Evolutionary conservation across 495 filamentous ascomycete genomes (phyloP).

Genomic region (Neurospora hispaniola): DNA sequence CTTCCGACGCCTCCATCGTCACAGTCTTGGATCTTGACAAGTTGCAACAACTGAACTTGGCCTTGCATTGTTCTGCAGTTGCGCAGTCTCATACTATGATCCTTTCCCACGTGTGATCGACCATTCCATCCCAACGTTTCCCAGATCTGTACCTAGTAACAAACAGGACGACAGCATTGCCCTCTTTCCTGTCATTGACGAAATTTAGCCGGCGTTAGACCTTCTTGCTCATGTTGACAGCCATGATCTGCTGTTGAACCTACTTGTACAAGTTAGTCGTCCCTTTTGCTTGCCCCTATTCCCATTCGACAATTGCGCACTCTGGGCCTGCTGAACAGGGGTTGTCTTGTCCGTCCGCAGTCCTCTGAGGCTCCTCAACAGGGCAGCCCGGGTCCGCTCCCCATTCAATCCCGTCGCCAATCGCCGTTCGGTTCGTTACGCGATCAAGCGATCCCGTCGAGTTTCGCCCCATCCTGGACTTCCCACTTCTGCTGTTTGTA

Average conservation of each 20-base stretch:
- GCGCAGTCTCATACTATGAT: too few species aligned
- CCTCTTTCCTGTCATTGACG: neutral
- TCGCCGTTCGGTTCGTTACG: neutral
- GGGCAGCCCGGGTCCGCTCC: neutral
- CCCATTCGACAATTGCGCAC: neutral
- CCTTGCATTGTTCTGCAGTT: neutral
- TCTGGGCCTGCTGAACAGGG: neutral
- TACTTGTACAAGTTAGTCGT: neutral
- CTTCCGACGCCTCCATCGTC: neutral
- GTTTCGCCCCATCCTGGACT: conserved; percentile 8
- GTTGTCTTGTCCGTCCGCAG: neutral
- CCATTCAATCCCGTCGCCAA: neutral
- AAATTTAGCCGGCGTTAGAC: neutral
- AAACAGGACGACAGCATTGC: neutral
- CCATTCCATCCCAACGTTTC: neutral
- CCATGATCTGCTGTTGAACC: neutral
- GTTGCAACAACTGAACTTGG: neutral
- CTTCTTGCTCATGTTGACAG: neutral
- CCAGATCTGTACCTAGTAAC: neutral
- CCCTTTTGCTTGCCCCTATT: neutral
- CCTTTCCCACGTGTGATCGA: neutral
- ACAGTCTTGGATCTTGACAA: neutral
- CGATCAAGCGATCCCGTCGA: neutral
- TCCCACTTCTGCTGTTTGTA: conserved; percentile 1
- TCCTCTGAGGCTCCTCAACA: neutral